A percentile compares a stretch with the other conserved stretches of the same genome.
phyloP scores from a whole-genome alignment of 768 basidiomycete species.

The Xerocomellus amylosporus region DNA sequence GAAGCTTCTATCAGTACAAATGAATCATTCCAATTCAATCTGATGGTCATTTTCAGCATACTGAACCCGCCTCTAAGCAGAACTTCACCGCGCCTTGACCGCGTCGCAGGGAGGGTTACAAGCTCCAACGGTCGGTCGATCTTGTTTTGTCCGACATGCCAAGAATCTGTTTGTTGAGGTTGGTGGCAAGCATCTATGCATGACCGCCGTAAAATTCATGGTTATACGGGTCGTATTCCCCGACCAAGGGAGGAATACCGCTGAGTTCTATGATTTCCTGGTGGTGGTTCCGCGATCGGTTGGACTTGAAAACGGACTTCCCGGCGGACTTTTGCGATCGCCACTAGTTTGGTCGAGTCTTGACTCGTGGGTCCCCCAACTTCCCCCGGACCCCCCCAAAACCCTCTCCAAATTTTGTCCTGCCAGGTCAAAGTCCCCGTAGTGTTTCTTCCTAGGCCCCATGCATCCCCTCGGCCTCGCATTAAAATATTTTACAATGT shows the following conservation, averaged over 20 bases:
- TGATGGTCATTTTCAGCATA: slow-evolving; percentile 4
- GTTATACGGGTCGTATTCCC: background rate
- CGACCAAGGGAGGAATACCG: background rate
- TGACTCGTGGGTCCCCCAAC: background rate
- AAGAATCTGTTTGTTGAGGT: background rate
- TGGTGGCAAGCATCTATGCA: background rate
- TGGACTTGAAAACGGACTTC: background rate
- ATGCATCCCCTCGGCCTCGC: background rate
- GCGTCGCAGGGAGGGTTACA: background rate
- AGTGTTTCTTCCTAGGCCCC: background rate
- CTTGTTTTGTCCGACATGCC: slow-evolving; percentile 1
- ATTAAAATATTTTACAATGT: background rate
- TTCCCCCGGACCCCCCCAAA: background rate
- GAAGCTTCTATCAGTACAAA: slow-evolving; percentile 7
- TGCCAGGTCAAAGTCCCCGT: background rate
- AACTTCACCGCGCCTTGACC: background rate
- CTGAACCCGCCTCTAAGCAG: background rate
- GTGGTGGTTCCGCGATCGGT: background rate
- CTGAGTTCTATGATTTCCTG: background rate
- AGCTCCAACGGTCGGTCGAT: slow-evolving; percentile 7
- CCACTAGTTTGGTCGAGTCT: background rate
- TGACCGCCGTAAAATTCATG: slow-evolving; percentile 3
- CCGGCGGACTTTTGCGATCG: background rate
- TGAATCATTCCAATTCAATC: background rate
- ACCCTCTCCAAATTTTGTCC: background rate